Percentiles rank a stretch among this genome's conserved stretches.
Evolutionary conservation across 202 grass and related monocot genomes (phyloP).

Genomic region (Miscanthus sacchariflorus): DNA sequence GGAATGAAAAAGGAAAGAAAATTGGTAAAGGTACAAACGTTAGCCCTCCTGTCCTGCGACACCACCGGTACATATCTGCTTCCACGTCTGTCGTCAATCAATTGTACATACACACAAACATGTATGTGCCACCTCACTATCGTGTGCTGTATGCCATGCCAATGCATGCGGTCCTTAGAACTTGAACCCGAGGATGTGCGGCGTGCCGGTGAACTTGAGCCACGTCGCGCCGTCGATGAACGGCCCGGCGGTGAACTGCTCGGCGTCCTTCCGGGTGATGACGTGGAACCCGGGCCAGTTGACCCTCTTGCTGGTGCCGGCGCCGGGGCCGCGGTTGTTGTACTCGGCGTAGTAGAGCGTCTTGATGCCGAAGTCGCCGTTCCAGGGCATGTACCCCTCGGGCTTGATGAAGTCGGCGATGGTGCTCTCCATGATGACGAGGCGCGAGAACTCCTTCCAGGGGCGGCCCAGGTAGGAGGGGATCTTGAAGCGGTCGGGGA

Average conservation of each 20-base stretch:
- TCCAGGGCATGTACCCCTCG: conserved; percentile 77
- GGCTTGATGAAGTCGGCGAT: conserved; percentile 83
- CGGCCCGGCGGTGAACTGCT: conserved; percentile 65
- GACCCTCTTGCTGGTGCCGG: conserved; percentile 76
- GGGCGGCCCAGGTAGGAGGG: conserved; percentile 80
- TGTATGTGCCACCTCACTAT: conserved; percentile 1
- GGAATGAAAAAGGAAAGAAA: not conserved
- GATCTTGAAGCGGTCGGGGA: conserved; percentile 78
- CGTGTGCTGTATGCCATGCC: not conserved
- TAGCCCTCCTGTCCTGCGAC: conserved; percentile 23
- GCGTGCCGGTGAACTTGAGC: conserved; percentile 81
- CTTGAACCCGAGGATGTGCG: conserved; percentile 78
- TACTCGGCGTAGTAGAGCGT: conserved; percentile 92
- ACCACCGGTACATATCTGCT: not conserved
- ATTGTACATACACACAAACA: not conserved
- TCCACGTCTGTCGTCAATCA: not conserved
- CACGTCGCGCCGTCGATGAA: conserved; percentile 72
- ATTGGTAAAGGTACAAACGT: conserved; percentile 16
- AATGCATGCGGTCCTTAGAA: conserved; percentile 16
- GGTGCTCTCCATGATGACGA: conserved; percentile 87
- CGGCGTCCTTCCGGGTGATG: conserved; percentile 65
- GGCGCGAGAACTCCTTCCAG: conserved; percentile 77
- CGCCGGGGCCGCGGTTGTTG: conserved; percentile 76
- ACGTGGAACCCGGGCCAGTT: conserved; percentile 75
- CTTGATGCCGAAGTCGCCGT: conserved; percentile 70